Evolutionary conservation across 2,329 filamentous ascomycete genomes (phyloP), one percentile per base, ranked within the genome.

Genomic region (Claviceps digitariae): DNA sequence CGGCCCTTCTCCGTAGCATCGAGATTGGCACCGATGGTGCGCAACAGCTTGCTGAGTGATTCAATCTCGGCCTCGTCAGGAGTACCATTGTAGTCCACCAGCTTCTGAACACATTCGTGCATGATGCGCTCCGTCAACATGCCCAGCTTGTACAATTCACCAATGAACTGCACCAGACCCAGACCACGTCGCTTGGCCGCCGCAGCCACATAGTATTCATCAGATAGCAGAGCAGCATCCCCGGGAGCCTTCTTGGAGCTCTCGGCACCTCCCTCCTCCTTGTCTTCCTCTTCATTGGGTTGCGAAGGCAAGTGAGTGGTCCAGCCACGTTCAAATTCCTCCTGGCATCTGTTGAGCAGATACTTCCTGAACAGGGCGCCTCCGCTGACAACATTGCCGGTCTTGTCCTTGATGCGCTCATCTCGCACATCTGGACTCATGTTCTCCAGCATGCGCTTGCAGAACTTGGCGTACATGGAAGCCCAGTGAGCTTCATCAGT

Each of bases 41-140:
- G 83, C 57, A 98, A 80, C 58, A 98, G 78, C 73, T 94, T 96
- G 63, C 85, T 90, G 70, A 98, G 82, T 61, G 89, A 95, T 77
- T 98, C 93, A 56, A 98, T 86, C 69, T 96, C 90, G 52, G 91
- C 87, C 72, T 98, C 93, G 62, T 98, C 93, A 46, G 93, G 93
- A 56, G 89, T 75, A 57, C 88, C 90, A 65, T 91, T 86, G 70
- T 94, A 97, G 72, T 98, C 91, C 60, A 98, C 87, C 58, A 98
- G 81, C 72, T 95, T 95, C 74, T 90, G 85, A 29, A 98, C 90
- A 79, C 93, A 98, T 72, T 96, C 89, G 75, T 98, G 91, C 93
- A 98, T 98, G 72, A 98, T 98, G 68, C 91, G 87, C 70, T 96
- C 88, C 57, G 93, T 98, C 69, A 98, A 80, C 93, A 98, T 98